Base-by-base conservation (phyloP, 1,139 yeast genomes). In the Diutina scorzettiae region DNA sequence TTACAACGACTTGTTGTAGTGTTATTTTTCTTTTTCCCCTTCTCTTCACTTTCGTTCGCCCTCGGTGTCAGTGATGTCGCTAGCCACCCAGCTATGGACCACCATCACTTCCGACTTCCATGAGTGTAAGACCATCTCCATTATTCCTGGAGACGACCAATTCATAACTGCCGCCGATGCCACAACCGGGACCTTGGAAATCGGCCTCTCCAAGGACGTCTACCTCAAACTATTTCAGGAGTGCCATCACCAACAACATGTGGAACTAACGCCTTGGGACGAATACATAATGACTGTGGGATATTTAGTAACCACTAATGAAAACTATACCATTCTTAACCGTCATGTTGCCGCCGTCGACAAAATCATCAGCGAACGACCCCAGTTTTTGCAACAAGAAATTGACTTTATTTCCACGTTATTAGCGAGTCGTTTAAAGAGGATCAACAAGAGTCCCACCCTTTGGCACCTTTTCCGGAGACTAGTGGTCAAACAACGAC, bases 381-480 rank as follows among this genome's bases (percentile, higher is more conserved):
- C 21, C 6, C 34, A 19, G 9, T 45, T 56, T 18, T 41, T 57
- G 4, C 28, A 42, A 1, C 42, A 46, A 2, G 71, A 67, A 40
- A 52, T 64, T 30, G 64, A 63, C 23, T 45, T 62, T 3, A 45
- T 66, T 9, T 52, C 63, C 2, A 51, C 68, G 2, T 58, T 60
- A 39, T 49, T 64, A 19, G 55, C 61, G 21, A 61, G 71, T 44
- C 51, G 63, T 18, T 46, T 69, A 41, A 55, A 57, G 42, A 51
- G 66, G 42, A 61, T 69, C 46, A 69, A 69, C 48, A 69, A 69
- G 51, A 67, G 71, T 50, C 58, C 71, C 4, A 53, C 65, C 16
- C 53, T 69, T n/a, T 69, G 72, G 72, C 49, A 49, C 28, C 55
- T 59, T 53, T 48, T 64, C 41, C 62, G 62, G 44, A 62, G 64